Conservation (phyloP, 176 grass and related monocot genomes). For the Cenchrus americanus region DNA sequence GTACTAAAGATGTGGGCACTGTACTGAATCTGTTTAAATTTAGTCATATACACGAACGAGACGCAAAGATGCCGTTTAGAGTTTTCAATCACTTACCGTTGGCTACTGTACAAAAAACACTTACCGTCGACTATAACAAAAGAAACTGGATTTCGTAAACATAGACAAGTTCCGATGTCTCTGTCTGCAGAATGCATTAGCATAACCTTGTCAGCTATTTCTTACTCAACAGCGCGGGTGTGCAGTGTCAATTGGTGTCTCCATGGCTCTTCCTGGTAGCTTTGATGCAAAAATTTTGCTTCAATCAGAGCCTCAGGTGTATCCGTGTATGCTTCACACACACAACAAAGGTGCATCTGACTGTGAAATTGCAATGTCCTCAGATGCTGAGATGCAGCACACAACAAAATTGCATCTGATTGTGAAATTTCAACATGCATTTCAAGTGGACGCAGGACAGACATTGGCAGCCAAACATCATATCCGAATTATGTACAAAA, state of each 20-base stretch:
- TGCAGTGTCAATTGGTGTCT: not conserved
- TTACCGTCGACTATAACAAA: no score
- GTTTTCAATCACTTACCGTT: not conserved
- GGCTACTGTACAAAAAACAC: no score
- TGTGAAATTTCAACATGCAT: not conserved
- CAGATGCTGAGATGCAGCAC: no score
- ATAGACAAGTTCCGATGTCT: not conserved
- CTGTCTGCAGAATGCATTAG: not conserved
- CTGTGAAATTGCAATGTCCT: no score
- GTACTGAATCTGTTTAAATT: not conserved
- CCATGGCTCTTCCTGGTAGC: not conserved
- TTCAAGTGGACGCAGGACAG: not conserved
- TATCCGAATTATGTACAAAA: not conserved
- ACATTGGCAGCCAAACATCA: not conserved
- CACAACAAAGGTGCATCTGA: not conserved
- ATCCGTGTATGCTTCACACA: not conserved
- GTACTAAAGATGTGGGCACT: not conserved
- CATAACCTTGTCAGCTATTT: not conserved
- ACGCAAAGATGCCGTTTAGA: not conserved
- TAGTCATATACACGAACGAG: not conserved
- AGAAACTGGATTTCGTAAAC: no score
- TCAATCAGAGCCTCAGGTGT: not conserved
- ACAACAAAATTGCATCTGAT: not conserved
- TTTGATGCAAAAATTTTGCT: not conserved
- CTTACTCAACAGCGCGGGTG: no score